phyloP scores from a whole-genome alignment of 352 stramenopile species.

The Globisporangium iwayamae region DNA sequence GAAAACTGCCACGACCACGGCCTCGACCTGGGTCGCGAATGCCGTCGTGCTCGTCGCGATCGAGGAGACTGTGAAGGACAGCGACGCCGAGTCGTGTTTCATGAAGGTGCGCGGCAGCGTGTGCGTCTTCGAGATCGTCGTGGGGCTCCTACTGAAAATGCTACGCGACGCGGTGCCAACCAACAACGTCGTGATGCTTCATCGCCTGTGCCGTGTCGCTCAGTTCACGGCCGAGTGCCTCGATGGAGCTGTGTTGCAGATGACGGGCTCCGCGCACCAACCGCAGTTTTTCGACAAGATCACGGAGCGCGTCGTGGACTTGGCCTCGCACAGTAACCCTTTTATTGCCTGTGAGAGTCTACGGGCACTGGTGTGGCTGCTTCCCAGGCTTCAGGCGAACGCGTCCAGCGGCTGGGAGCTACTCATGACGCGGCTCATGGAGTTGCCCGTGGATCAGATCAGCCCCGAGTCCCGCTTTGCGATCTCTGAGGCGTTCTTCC shows the following conservation, averaged over 20 bases:
- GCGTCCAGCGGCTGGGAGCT: constrained; percentile 29
- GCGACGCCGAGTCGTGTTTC: constrained; percentile 35
- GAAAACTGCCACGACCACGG: not conserved
- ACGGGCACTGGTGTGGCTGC: constrained; percentile 66
- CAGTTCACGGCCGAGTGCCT: constrained; percentile 56
- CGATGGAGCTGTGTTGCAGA: constrained; percentile 42
- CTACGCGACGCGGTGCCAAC: constrained; percentile 23
- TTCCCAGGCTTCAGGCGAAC: constrained; percentile 30
- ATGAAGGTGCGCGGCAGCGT: constrained; percentile 41
- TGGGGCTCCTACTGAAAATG: constrained; percentile 29
- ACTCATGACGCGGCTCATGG: constrained; percentile 43
- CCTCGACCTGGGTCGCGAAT: constrained; percentile 18
- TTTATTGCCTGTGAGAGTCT: constrained; percentile 62
- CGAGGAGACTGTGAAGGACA: constrained; percentile 51
- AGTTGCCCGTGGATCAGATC: constrained; percentile 43
- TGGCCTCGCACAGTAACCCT: constrained; percentile 39
- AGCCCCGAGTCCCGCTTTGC: constrained; percentile 44
- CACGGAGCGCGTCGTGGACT: constrained; percentile 35
- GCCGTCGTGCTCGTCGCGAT: constrained; percentile 48
- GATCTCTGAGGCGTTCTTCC: constrained; percentile 62
- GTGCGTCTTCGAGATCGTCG: constrained; percentile 60
- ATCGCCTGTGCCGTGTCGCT: constrained; percentile 42
- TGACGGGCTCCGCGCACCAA: constrained; percentile 36
- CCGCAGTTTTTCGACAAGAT: constrained; percentile 52
- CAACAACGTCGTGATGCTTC: constrained; percentile 33